Evolutionary conservation across 192 early-diverging fungal species (phyloP), one percentile per base, ranked within the genome.

Genomic region (Helicostylum pulchrum): DNA sequence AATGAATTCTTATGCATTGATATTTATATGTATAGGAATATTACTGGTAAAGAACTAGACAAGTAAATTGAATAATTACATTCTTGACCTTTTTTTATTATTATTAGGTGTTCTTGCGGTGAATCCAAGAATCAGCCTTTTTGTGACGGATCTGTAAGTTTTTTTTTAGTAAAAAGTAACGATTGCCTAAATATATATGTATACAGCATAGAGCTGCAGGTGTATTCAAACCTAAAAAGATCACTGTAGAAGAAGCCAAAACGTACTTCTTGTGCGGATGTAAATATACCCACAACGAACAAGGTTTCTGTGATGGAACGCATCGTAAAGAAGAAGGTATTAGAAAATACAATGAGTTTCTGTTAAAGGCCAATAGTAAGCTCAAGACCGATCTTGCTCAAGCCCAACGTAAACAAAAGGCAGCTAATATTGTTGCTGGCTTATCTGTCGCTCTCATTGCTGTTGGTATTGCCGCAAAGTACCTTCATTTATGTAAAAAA

Each of bases 321-420:
- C 63, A 64, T 64, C 52, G 63, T 21, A 64, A 64, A 44, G 63
- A 64, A 17, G 63, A 64, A 64, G 63, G 63, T 17, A 53, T 64
- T 14, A 36, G 30, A 7, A 64, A 64, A 15, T 64, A 64, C 36
- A 64, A 64, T 44, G 63, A 64, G 43, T 64, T 64, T 39, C 44
- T 64, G 26, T 53, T 64, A 17, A 64, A 64, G 63, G 50, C 63
- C 42, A 64, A 64, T 20, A 21, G 43, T 23, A 53, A 52, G 7
- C 63, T 64, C 42, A 64, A 64, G 53, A 11, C 14, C 7, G 46
- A 64, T 2, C 23, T 64, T 23, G 42, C 26, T n/a, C 15, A 26
- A 11, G 42, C 63, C 44, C 36, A 64, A 64, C 50, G 53, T 26
- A 64, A 64, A 26, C 63, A 64, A 44, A 64, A 21, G 36, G 31